A percentile compares a stretch with the other conserved stretches of the same genome.
Evolutionary conservation across 805 yeast genomes (phyloP).

Genomic region (Zygosaccharomyces bailii): DNA sequence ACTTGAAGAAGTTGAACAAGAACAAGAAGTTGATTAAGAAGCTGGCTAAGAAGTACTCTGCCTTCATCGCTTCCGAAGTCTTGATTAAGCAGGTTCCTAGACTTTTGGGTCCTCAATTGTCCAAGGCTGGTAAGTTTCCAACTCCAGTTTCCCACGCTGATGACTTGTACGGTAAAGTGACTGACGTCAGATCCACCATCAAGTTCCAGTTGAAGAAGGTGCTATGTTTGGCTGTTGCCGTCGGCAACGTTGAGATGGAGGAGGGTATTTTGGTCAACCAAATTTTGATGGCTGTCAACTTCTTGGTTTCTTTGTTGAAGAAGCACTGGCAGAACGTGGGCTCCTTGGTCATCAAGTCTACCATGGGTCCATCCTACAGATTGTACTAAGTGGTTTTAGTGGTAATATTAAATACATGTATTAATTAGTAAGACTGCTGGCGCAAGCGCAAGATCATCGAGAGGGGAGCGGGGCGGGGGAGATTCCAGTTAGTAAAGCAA

Average conservation of each 20-base stretch:
- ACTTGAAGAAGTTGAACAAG: conserved; percentile 99
- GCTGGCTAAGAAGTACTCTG: conserved; percentile 99
- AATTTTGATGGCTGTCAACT: conserved; percentile 98
- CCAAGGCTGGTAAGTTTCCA: conserved; percentile 99
- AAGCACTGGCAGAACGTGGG: conserved; percentile 99
- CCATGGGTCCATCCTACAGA: conserved; percentile 99
- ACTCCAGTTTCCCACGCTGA: conserved; percentile 99
- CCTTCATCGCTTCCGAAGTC: conserved; percentile 98
- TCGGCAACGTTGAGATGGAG: conserved; percentile 99
- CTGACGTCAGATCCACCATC: conserved; percentile 98
- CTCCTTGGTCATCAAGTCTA: conserved; percentile 95
- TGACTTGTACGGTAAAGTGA: conserved; percentile 92
- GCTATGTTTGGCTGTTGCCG: conserved; percentile 98
- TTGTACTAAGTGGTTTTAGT: conserved; percentile 66
- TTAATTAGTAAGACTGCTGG: conserved; percentile 1
- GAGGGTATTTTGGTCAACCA: conserved; percentile 95
- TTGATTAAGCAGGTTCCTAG: conserved; percentile 99
- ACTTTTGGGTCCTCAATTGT: conserved; percentile 99
- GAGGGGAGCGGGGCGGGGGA: no score
- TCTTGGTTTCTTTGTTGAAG: conserved; percentile 98
- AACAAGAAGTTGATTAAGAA: conserved; percentile 99
- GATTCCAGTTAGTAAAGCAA: no score
- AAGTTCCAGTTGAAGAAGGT: conserved; percentile 99
- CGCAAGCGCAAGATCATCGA: no score
- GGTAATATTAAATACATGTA: background rate